Conservation (phyloP, 768 basidiomycete species). For the Candolleomyces efflorescens region DNA sequence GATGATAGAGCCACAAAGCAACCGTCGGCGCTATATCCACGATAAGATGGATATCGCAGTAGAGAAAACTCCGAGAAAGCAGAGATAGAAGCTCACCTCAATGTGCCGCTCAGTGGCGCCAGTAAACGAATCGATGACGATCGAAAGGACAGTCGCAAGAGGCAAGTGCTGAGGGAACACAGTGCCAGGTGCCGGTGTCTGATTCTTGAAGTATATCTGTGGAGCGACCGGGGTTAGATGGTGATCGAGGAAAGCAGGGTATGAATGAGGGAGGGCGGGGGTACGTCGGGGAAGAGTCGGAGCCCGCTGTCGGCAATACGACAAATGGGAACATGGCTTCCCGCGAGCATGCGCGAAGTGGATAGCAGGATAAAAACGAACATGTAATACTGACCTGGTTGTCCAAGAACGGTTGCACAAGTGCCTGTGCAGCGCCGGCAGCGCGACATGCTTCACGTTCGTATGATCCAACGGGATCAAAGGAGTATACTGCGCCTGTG, state of each 20-base stretch:
- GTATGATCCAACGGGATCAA: conserved; percentile 97
- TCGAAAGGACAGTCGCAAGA: conserved; percentile 68
- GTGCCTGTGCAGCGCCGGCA: conserved; percentile 89
- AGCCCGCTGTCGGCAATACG: conserved; percentile 19
- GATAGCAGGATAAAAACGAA: not conserved
- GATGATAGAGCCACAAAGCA: no score
- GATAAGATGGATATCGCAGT: not conserved
- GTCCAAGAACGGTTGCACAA: conserved; percentile 97
- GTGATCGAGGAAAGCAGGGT: conserved; percentile 12
- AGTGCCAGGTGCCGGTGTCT: conserved; percentile 66
- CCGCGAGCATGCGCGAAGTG: conserved; percentile 6
- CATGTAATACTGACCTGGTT: conserved; percentile 74
- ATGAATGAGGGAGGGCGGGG: conserved; percentile 26
- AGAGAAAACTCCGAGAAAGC: conserved; percentile 3
- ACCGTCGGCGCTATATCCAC: not conserved
- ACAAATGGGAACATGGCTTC: conserved; percentile 17
- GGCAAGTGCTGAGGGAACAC: conserved; percentile 81
- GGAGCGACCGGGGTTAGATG: conserved; percentile 18
- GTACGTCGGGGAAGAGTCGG: conserved; percentile 48
- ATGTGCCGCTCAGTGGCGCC: conserved; percentile 98
- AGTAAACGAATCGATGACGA: conserved; percentile 96
- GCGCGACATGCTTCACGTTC: conserved; percentile 96
- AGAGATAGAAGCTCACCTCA: conserved; percentile 53
- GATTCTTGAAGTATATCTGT: conserved; percentile 98
- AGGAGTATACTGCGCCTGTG: conserved; percentile 97